Base-by-base conservation (phyloP, 1,139 yeast genomes). In the Pichia norvegensis region DNA sequence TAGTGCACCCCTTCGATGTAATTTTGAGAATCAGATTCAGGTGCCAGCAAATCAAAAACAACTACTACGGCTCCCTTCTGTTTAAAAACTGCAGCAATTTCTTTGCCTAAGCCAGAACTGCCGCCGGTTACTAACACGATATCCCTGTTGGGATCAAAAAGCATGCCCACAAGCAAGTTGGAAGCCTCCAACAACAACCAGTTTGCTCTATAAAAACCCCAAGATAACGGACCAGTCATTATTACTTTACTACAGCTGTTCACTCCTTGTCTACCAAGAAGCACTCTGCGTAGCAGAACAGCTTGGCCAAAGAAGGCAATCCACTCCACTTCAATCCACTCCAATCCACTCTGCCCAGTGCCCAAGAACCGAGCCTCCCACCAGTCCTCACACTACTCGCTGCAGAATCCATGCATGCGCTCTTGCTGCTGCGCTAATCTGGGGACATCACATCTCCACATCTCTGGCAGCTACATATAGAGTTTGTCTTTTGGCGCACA, bases 71-170 rank as follows among this genome's bases (percentile, higher is more conserved):
- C 73, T 9, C 70, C 67, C 11, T 56, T 58, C n/a, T 53, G 52
- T 4, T 64, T 63, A 46, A 86, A 72, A 36, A 60, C 59, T 17
- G 54, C 51, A 0, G 74, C 85, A n/a, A 88, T 54, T 48, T 78
- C 84, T 40, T 65, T 65, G 0, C 97, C 97, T 22, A 90, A 67
- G 0, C 97, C 97, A 0, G 77, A 67, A 2, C 76, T 60, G 0
- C 96, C 97, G 1, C 97, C 97, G 0, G 97, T 88, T 23, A 90
- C 68, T n/a, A 87, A 63, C 0, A 81, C 82, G 13, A 83, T 66
- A 55, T 85, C 87, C 22, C 66, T 63, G 31, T 53, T 55, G 0
- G 76, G 70, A 36, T 78, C 81, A 51, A 73, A 73, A 13, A 65
- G 67, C 46, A 70, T 73, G 1, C 85, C 85, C 21, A 78, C 60